A percentile compares a stretch with the other conserved stretches of the same genome.
phyloP scores from a whole-genome alignment of 2,329 filamentous ascomycete genomes.

The Didymella glomerata region DNA sequence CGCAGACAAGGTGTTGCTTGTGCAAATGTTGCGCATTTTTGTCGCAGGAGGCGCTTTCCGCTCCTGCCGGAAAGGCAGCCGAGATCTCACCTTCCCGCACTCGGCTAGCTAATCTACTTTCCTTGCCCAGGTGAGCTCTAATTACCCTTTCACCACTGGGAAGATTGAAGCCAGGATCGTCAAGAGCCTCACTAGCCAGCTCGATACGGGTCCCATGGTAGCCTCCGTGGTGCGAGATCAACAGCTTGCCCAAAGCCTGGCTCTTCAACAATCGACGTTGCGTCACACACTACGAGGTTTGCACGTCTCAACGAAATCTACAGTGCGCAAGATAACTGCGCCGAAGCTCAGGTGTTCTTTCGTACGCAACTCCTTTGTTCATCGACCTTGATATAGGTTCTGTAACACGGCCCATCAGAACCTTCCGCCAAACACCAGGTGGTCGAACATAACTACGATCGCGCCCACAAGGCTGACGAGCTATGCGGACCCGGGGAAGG shows the following conservation, averaged over 20 bases:
- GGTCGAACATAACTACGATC: conserved; percentile 12
- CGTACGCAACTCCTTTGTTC: not conserved
- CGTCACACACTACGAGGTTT: not conserved
- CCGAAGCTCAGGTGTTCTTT: not conserved
- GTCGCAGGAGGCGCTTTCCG: not conserved
- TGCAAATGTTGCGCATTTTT: not conserved
- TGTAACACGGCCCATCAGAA: not conserved
- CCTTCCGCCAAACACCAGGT: not conserved
- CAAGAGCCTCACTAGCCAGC: not conserved
- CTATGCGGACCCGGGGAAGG: not conserved
- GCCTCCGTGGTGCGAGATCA: not conserved
- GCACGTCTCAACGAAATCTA: not conserved
- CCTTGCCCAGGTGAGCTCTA: not conserved
- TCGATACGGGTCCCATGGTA: not conserved
- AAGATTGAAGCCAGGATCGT: conserved; percentile 6
- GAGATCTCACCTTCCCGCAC: not conserved
- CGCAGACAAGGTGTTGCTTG: not conserved
- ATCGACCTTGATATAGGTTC: not conserved
- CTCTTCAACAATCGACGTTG: not conserved
- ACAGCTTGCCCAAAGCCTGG: not conserved
- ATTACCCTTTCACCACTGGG: not conserved
- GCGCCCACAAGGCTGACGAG: conserved; percentile 21
- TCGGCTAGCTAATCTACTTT: not conserved
- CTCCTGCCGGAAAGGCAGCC: not conserved
- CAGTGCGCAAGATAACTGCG: not conserved